Conservation (phyloP, 441 rosid species). For the Erysimum cheiri region DNA sequence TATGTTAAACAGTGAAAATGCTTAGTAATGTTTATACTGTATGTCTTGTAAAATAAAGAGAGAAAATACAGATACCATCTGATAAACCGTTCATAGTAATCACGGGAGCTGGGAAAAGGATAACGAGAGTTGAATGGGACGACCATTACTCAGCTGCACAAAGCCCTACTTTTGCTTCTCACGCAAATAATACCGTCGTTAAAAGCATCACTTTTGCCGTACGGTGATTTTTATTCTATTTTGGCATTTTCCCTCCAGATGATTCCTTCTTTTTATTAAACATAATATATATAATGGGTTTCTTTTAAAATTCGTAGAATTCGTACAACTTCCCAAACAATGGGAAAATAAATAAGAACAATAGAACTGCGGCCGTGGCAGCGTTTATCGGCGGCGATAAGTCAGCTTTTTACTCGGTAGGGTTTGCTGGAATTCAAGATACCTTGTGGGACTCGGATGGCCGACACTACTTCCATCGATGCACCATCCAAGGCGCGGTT, state of each 20-base stretch:
- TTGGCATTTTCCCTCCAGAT: neutral
- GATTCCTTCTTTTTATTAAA: neutral
- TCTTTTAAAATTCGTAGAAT: slow-evolving; percentile 50
- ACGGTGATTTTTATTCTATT: slow-evolving; percentile 5
- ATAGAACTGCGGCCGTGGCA: slow-evolving; percentile 62
- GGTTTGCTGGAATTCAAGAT: slow-evolving; percentile 77
- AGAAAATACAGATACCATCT: slow-evolving; percentile 70
- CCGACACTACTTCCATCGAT: slow-evolving; percentile 66
- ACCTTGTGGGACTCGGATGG: slow-evolving; percentile 79
- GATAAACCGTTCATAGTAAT: slow-evolving; percentile 69
- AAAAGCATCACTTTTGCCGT: slow-evolving; percentile 69
- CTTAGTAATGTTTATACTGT: neutral
- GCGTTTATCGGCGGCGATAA: slow-evolving; percentile 71
- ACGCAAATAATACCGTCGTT: slow-evolving; percentile 64
- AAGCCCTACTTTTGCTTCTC: slow-evolving; percentile 68
- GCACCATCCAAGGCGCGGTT: slow-evolving; percentile 78
- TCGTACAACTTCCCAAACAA: slow-evolving; percentile 57
- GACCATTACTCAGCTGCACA: slow-evolving; percentile 51
- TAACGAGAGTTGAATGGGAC: slow-evolving; percentile 68
- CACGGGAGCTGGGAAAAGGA: slow-evolving; percentile 59
- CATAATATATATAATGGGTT: neutral
- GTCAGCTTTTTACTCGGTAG: slow-evolving; percentile 58
- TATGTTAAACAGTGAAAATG: too few relatives aligned
- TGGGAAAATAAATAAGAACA: slow-evolving; percentile 45
- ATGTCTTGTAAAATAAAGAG: slow-evolving; percentile 47